Percentiles rank a stretch among this genome's conserved stretches.
Evolutionary conservation across 805 yeast genomes (phyloP).

Genomic region (Wilhelminamyces savonicus): DNA sequence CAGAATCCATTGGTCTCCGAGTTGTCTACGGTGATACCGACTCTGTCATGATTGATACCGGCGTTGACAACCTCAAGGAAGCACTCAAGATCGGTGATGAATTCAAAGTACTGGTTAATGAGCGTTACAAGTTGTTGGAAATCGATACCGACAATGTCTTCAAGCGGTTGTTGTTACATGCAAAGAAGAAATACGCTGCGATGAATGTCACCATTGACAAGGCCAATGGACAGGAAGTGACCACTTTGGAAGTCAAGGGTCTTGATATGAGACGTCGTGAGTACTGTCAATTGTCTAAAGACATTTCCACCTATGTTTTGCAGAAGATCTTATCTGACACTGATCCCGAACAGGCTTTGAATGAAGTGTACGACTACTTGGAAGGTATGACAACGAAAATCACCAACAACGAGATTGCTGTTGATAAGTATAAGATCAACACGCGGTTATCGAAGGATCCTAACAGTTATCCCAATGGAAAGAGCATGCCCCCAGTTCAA

Average conservation of each 20-base stretch:
- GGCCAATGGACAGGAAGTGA: slow-evolving; percentile 46
- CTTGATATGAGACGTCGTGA: slow-evolving; percentile 97
- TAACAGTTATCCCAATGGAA: slow-evolving; percentile 70
- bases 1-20: slow-evolving; percentile 73
- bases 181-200: slow-evolving; percentile 98
- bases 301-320: slow-evolving; percentile 71
- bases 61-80: slow-evolving; percentile 58
- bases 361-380: slow-evolving; percentile 65
- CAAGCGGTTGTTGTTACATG: slow-evolving; percentile 74
- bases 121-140: slow-evolving; percentile 78
- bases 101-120: slow-evolving; percentile 82
- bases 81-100: slow-evolving; percentile 80
- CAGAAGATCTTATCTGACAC: slow-evolving; percentile 62
- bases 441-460: slow-evolving; percentile 92
- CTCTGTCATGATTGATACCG: slow-evolving; percentile 97
- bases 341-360: slow-evolving; percentile 73
- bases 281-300: slow-evolving; percentile 88
- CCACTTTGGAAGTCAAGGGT: slow-evolving; percentile 84
- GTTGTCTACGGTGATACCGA: slow-evolving; percentile 98
- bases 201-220: slow-evolving; percentile 50
- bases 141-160: slow-evolving; percentile 94
- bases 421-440: slow-evolving; percentile 69
- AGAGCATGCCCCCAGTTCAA: slow-evolving; percentile 76
- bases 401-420: slow-evolving; percentile 53
- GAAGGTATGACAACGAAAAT: slow-evolving; percentile 54